phyloP scores from a whole-genome alignment of 2,329 filamentous ascomycete species.

The Aspergillaceae sp. region DNA sequence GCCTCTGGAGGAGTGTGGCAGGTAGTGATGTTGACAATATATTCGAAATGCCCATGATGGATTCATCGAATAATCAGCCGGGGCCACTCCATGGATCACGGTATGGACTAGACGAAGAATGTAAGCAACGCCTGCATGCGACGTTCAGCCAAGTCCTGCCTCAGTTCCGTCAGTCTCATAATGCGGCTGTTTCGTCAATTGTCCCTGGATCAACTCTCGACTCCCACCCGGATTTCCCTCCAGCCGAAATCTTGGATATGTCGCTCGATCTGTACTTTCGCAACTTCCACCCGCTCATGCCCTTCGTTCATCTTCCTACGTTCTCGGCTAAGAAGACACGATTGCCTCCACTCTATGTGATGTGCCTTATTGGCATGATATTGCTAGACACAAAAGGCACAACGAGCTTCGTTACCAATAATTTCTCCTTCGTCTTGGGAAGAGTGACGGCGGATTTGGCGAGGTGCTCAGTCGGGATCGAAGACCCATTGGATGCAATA shows the following conservation, averaged over 20 bases:
- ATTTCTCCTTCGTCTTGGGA: slow-evolving; percentile 34
- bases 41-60: slow-evolving; percentile 22
- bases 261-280: slow-evolving; percentile 47
- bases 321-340: slow-evolving; percentile 44
- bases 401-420: slow-evolving; percentile 41
- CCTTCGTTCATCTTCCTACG: slow-evolving; percentile 46
- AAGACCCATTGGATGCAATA: slow-evolving; percentile 35
- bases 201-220: slow-evolving; percentile 13
- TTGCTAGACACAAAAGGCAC: slow-evolving; percentile 46
- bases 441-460: slow-evolving; percentile 37
- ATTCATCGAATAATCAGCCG: slow-evolving; percentile 12
- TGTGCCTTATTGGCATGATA: slow-evolving; percentile 47
- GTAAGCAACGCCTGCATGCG: slow-evolving; percentile 31
- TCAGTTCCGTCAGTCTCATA: slow-evolving; percentile 10
- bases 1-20: slow-evolving; percentile 34
- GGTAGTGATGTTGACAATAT: slow-evolving; percentile 31
- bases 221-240: slow-evolving; percentile 35
- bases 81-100: slow-evolving; percentile 22
- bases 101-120: slow-evolving; percentile 35
- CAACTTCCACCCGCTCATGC: slow-evolving; percentile 45
- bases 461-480: slow-evolving; percentile 32
- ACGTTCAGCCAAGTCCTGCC: slow-evolving; percentile 23
- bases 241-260: slow-evolving; percentile 47
- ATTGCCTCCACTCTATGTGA: slow-evolving; percentile 41
- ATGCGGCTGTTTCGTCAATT: slow-evolving; percentile 12